Base-by-base conservation (phyloP, 345 rosid species). In the Cardamine resedifolia region DNA sequence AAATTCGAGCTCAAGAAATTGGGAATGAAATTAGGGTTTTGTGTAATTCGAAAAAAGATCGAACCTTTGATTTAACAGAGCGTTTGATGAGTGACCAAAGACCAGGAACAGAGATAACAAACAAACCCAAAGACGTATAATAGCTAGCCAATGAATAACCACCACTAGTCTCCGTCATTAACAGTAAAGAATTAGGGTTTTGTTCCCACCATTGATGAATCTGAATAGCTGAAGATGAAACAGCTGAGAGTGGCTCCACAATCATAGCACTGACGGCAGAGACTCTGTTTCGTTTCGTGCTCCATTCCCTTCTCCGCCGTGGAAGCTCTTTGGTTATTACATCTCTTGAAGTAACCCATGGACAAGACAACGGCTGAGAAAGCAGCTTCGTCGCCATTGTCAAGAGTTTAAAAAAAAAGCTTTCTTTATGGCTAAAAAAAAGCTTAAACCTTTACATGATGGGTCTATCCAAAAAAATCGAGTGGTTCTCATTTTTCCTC, bases 81-180 rank as follows among this genome's bases (percentile, higher is more conserved):
- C 97, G 98, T 78, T 94, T 94, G 74, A 94, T 94, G 48, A 91
- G 97, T 14, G 98, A 94, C 98, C 98, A 94, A 60, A 94, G 94
- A 28, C 98, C 97, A 4, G 97, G 98, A 68, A 94, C 96, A 45
- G 95, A 94, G 47, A 94, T 83, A 59, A 94, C 92, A 72, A 94
- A 94, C 39, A 89, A 88, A 59, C 97, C 98, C 69, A 89, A 73
- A 28, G 98, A 91, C 62, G 98, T 91, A 80, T 91, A 91, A 64
- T 94, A 94, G 87, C 98, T 91, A 65, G 98, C 97, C 63, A 77
- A 33, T 3, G 98, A 94, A 75, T 94, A 94, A 24, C 95, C 91
- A 20, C 92, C 92, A 31, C 87, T 65, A 24, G 81, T 81, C 28
- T 88, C 92, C 5, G 88, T 83, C 62, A 87, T 28, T 16, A 85